Evolutionary conservation across 2,329 filamentous ascomycete species (phyloP).

Genomic region (Blastomyces gilchristii): DNA sequence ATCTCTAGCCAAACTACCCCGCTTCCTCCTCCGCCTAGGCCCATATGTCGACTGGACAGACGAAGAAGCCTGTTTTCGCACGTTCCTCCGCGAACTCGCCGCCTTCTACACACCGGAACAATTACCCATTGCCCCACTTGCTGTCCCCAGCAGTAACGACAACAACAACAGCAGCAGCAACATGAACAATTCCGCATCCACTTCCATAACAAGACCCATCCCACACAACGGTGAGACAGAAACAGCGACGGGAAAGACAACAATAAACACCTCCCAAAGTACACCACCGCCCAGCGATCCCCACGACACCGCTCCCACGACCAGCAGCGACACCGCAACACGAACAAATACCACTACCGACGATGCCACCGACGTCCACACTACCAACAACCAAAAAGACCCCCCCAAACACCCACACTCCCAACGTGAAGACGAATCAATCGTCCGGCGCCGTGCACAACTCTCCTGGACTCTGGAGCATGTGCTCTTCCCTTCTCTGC

Average conservation of each 20-base stretch:
- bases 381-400: too few relatives aligned
- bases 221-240: neutral
- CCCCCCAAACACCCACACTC: neutral
- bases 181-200: constrained; percentile 8
- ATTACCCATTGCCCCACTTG: constrained; percentile 41
- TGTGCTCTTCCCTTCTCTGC: constrained; percentile 81
- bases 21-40: constrained; percentile 77
- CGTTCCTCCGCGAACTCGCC: constrained; percentile 76
- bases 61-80: constrained; percentile 76
- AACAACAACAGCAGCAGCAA: constrained; percentile 10
- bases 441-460: constrained; percentile 48
- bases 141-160: constrained; percentile 5
- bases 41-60: constrained; percentile 79
- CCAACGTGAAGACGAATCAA: constrained; percentile 32
- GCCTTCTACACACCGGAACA: constrained; percentile 84
- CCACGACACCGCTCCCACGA: neutral
- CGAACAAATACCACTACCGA: neutral
- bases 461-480: constrained; percentile 71
- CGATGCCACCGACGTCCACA: neutral
- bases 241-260: neutral
- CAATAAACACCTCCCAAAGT: neutral
- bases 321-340: neutral
- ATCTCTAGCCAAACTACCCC: constrained; percentile 72
- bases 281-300: neutral
- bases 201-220: neutral